phyloP scores from a whole-genome alignment of 208 protist species.

The Trypanosoma cruzi region DNA sequence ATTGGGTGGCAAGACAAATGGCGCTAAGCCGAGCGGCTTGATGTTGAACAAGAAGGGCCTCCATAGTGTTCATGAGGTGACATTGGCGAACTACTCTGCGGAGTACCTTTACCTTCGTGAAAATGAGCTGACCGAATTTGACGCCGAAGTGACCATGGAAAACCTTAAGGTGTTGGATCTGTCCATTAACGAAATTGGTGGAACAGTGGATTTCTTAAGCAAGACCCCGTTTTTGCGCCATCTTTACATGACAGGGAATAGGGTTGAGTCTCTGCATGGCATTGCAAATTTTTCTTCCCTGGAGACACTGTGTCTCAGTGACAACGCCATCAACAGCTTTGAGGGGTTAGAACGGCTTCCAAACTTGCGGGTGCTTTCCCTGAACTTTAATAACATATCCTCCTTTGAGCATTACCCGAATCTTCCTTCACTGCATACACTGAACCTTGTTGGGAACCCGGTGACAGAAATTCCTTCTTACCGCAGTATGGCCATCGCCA shows the following conservation, averaged over 20 bases:
- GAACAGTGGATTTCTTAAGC: conserved; percentile 82
- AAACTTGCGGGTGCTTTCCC: conserved; percentile 88
- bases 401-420: conserved; percentile 86
- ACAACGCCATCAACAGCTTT: conserved; percentile 92
- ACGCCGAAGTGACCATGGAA: conserved; percentile 80
- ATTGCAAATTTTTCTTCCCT: conserved; percentile 79
- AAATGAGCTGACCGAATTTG: conserved; percentile 90
- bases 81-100: conserved; percentile 70
- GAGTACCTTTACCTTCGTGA: conserved; percentile 94
- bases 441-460: conserved; percentile 93
- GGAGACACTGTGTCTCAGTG: conserved; percentile 91
- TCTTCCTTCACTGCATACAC: conserved; percentile 87
- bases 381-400: conserved; percentile 94
- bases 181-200: conserved; percentile 92
- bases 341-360: conserved; percentile 87
- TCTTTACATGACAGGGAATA: conserved; percentile 94
- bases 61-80: conserved; percentile 75
- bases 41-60: conserved; percentile 86
- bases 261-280: conserved; percentile 85
- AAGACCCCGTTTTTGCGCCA: conserved; percentile 84
- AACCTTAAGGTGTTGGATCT: conserved; percentile 90
- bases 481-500: conserved; percentile 91
- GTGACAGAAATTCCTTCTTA: conserved; percentile 85
- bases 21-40: conserved; percentile 72
- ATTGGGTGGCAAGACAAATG: conserved; percentile 48